Base-by-base conservation (phyloP, 129 eudicot species). In the Flaveria brownii region DNA sequence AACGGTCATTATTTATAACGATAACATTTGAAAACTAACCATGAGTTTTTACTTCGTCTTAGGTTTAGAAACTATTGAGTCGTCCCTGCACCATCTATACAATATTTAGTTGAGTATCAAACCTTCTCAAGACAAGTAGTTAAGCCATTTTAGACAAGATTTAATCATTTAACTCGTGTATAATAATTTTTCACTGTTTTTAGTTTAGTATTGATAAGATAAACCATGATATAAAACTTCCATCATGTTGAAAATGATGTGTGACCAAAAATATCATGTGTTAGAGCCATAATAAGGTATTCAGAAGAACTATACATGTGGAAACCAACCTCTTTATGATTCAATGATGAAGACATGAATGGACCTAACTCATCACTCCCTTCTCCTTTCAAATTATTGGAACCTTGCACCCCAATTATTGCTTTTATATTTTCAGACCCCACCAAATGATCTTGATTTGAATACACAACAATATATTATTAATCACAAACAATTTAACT, bases 331-430 rank as follows among this genome's bases (percentile, higher is more conserved):
- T 73, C 63, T 33, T 78, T 80, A 64, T 71, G 82, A 82, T 77
- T 77, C 82, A 63, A 71, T 82, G 85, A 82, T 82, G 78, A 82
- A 82, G 82, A 82, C 82, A 71, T 77, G 82, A 64, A 73, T 82
- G 78, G 81, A 57, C 85, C 84, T 36, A 77, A 82, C 71, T 70
- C 78, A 76, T 76, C 61, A 81, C 80, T 66, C 77, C 66, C 60
- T 70, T 61, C 84, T 59, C 63, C 73, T 66, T 67, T 43, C 85
- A 77, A 67, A 77, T 76, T 77, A 78, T 72, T 82, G 78, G 66
- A 77, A 77, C 79, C 75, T 76, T 65, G 47, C 78, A 69, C 56
- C 65, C 79, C 82, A 82, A 72, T 71, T 52, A 82, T 82, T 82
- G 63, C 36, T 59, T 66, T 73, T 42, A 22, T 6, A 11, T 28